Evolutionary conservation across 192 early-diverging fungal genomes (phyloP).

Genomic region (Podila minutissima): DNA sequence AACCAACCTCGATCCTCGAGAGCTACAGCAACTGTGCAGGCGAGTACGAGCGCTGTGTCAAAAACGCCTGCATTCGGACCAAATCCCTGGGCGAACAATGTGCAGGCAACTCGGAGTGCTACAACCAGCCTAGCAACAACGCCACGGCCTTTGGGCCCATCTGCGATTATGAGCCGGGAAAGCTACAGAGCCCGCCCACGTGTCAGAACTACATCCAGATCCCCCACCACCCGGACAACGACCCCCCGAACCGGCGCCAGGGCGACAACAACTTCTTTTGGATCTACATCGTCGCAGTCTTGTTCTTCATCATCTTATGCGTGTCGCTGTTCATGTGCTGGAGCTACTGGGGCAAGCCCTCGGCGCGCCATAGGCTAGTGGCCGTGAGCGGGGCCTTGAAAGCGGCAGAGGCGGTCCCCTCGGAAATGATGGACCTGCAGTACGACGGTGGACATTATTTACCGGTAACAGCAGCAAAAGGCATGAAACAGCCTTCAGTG

Average conservation of each 20-base stretch:
- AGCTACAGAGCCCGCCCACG: not conserved
- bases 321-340: not conserved
- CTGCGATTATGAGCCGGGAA: constrained; percentile 6
- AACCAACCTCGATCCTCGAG: constrained; percentile 3
- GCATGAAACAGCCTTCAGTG: not conserved
- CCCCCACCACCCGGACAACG: not conserved
- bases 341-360: not conserved
- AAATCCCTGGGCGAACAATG: not conserved
- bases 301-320: not conserved
- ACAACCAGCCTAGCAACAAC: not conserved
- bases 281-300: not conserved
- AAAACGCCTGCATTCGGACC: not conserved
- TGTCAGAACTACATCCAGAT: not conserved
- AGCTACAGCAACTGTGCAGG: constrained; percentile 2
- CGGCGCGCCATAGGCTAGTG: not conserved
- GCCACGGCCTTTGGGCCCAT: not conserved
- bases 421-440: not conserved
- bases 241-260: not conserved
- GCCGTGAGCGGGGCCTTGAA: too few species aligned
- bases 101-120: constrained; percentile 11
- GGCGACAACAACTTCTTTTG: not conserved
- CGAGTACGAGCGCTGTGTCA: not conserved
- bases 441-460: not conserved
- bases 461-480: not conserved
- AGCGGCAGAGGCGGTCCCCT: not conserved